Percentiles rank a stretch among this genome's conserved stretches.
These are phyloP conservation scores for Penicillium verrucosum DNA, from an alignment of 2,329 filamentous ascomycete genomes.

Conservation along the genomic window DNA sequence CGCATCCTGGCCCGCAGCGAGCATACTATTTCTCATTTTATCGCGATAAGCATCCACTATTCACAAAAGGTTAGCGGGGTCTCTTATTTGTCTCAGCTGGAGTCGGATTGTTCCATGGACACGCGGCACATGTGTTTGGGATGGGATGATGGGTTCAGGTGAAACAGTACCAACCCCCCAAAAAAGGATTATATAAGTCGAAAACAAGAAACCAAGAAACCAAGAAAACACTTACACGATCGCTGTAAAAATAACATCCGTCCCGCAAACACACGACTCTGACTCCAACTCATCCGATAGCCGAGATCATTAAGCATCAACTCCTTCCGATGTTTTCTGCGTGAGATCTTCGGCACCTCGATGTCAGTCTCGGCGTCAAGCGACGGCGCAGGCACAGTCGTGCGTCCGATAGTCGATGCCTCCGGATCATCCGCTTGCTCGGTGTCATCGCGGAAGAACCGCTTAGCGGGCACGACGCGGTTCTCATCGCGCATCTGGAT, in stretches of 20 bases:
- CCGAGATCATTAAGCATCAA: constrained; percentile 89
- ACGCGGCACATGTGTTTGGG: constrained; percentile 4
- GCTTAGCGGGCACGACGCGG: constrained; percentile 64
- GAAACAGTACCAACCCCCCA: constrained; percentile 6
- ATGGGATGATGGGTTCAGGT: neutral
- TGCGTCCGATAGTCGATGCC: constrained; percentile 38
- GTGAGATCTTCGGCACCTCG: constrained; percentile 70
- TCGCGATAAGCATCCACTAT: constrained; percentile 90
- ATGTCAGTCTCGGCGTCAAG: constrained; percentile 73
- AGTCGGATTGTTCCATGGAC: constrained; percentile 1
- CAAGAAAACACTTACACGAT: constrained; percentile 66
- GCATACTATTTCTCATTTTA: constrained; percentile 80
- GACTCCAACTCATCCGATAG: constrained; percentile 94
- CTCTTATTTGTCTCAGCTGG: constrained; percentile 1
- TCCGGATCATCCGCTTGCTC: constrained; percentile 51
- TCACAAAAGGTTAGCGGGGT: constrained; percentile 7
- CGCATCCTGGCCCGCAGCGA: constrained; percentile 73
- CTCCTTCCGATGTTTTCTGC: constrained; percentile 70
- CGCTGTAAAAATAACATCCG: constrained; percentile 84
- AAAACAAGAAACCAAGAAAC: constrained; percentile 2
- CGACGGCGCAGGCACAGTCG: constrained; percentile 58
- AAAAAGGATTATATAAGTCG: constrained; percentile 7
- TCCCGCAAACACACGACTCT: constrained; percentile 85
- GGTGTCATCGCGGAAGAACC: constrained; percentile 70
- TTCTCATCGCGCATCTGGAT: constrained; percentile 87